Evolutionary conservation across 768 basidiomycete species (phyloP), one percentile per base, ranked within the genome.

Genomic region (Macrocybe gigantea): DNA sequence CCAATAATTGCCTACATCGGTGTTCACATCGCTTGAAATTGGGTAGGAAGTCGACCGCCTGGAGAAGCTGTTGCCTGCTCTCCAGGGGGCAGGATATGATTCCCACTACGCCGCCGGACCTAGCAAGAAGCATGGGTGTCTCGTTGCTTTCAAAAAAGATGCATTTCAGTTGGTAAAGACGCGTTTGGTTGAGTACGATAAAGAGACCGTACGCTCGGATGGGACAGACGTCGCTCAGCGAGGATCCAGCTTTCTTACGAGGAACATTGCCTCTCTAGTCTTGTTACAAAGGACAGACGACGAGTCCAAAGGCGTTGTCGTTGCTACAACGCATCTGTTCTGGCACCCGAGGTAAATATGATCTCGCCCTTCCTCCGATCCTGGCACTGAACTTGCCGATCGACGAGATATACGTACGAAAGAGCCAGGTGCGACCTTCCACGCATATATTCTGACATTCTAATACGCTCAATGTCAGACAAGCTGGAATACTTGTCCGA

Each of bases 241-340:
- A 35, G 90, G 83, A 2, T 67, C 70, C 30, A 84, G 79, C 54
- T 85, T 85, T 60, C 67, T 63, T 32, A 93, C 91, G 2, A 87
- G 71, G 63, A 97, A 96, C 60, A 83, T 96, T 43, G 92, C 78
- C 2, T 75, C 79, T 42, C 63, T 97, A 30, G 75, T 89, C 13
- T 85, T 85, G 1, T 67, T 98, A 45, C 69, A 72, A 53, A 68
- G 67, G 39, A 61, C 67, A 5, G 65, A 63, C 7, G 55, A 70
- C 11, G 56, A 66, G 29, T 49, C 59, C 6, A 65, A 70, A 35
- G 90, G 93, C 4, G 63, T 91, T 33, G 67, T 95, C 36, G 68
- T 94, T 10, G 90, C 82, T 2, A 96, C 94, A 1, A 93, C 93
- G 0, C 94, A 97, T 68, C 70, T 95, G 15, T 97, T 96, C 64